Base-by-base conservation (phyloP, 2,329 filamentous ascomycete genomes). In the Aspergillus sp. region DNA sequence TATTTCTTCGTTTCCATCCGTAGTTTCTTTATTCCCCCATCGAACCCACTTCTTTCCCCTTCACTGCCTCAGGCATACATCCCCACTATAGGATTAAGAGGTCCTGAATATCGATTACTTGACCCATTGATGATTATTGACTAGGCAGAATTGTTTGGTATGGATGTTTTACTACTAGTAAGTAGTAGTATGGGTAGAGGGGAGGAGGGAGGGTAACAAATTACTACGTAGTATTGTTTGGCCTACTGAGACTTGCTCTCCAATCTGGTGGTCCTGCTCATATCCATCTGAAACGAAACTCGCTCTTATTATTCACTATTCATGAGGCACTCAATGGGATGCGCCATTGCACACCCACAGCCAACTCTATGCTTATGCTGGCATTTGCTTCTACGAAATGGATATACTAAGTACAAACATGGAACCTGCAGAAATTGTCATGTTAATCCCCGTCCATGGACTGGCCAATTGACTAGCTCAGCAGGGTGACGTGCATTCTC, bases 1-100 rank as follows among this genome's bases (percentile, higher is more conserved):
- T 49, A n/a, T 17, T 50, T 30, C 25, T 50, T 50, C 15, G 47
- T 50, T 30, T 27, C 23, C 15, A 30, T 50, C 47, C 25, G 25
- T 50, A 30, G 47, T 50, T 50, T 50, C 47, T 50, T 50, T 50
- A 50, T 50, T 50, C 47, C 47, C 47, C 47, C 25, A 49, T 30
- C 47, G 25, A 49, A 49, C 47, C 47, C 47, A 50, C 47, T 32
- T 17, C 47, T 27, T 27, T 15, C 47, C 47, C 47, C 47, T 11
- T 50, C 25, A 13, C 23, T 50, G 47, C 47, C 47, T 50, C 15
- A 50, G 47, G 47, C 47, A 50, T 23, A n/a, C 1, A 50, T n/a
- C 7, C 5, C 19, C 13, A 23, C 3, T 17, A 25, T 36, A 36
- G 10, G 32, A 36, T 36, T 6, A 36, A 36, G 32, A 15, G 32